Conservation (phyloP, 2,329 filamentous ascomycete species). For the Claviceps pazoutovae region DNA sequence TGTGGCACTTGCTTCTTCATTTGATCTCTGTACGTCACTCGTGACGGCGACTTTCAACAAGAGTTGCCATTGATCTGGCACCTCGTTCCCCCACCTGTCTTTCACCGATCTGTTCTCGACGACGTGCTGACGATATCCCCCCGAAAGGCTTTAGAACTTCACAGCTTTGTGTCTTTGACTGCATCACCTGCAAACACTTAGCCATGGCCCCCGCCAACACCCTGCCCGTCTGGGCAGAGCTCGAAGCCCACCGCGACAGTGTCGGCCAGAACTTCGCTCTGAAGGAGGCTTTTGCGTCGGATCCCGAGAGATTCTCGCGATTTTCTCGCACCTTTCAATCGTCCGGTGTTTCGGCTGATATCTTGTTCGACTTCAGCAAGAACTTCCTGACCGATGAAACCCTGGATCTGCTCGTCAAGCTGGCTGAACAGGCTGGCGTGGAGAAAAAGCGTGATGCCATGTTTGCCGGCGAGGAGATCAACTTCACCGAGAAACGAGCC, state of each 20-base stretch:
- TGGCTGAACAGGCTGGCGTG: conserved; percentile 80
- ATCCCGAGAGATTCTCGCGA: conserved; percentile 78
- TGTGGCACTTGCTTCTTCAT: not conserved
- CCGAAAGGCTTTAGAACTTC: not conserved
- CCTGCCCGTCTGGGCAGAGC: conserved; percentile 74
- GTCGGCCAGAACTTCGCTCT: conserved; percentile 83
- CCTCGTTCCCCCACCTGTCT: not conserved
- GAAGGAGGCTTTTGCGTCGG: conserved; percentile 82
- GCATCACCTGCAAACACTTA: conserved; percentile 4
- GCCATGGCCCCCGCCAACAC: conserved; percentile 73
- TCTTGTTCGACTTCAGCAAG: conserved; percentile 98
- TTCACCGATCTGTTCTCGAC: not conserved
- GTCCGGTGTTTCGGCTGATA: conserved; percentile 68
- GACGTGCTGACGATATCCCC: not conserved
- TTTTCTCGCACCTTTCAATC: conserved; percentile 79
- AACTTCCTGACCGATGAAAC: conserved; percentile 96
- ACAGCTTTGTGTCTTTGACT: not conserved
- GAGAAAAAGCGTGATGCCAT: conserved; percentile 93
- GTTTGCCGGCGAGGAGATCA: conserved; percentile 97
- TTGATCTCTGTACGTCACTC: not conserved
- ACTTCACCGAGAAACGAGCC: conserved; percentile 93
- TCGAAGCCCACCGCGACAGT: conserved; percentile 78
- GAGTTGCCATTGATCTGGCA: not conserved
- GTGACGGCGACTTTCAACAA: not conserved
- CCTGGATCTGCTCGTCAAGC: conserved; percentile 68